Percentiles rank a stretch among this genome's conserved stretches.
phyloP scores from a whole-genome alignment of 441 rosid species.

The Pelargonium australe region DNA sequence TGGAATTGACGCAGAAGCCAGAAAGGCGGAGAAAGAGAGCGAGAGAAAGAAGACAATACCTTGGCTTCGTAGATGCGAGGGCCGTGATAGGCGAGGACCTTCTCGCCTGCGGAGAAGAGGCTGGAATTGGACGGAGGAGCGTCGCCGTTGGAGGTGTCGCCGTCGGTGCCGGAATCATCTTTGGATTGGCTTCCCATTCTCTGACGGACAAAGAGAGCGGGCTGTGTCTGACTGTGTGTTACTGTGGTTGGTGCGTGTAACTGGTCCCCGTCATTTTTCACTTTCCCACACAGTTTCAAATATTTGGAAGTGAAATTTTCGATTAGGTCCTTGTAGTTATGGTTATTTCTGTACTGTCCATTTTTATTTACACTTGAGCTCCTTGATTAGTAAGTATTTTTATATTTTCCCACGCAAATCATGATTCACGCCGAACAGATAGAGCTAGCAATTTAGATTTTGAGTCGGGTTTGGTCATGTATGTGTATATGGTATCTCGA shows the following conservation, averaged over 20 bases:
- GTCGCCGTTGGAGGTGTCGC: constrained; percentile 68
- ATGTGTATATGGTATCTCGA: too few species aligned
- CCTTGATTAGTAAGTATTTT: too few species aligned
- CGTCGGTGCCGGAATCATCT: constrained; percentile 71
- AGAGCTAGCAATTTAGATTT: too few species aligned
- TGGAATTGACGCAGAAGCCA: neutral
- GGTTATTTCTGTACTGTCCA: too few species aligned
- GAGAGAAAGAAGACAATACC: constrained; percentile 37
- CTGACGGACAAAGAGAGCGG: neutral
- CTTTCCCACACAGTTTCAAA: neutral
- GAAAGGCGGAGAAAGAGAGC: neutral
- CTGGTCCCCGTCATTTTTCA: neutral
- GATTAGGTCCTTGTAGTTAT: too few species aligned
- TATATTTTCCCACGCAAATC: too few species aligned
- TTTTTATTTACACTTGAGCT: too few species aligned
- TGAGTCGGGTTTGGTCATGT: too few species aligned
- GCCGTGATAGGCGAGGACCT: constrained; percentile 94
- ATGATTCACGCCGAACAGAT: too few species aligned
- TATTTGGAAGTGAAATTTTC: too few species aligned
- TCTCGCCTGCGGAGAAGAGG: constrained; percentile 80
- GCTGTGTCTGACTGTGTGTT: neutral
- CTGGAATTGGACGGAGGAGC: constrained; percentile 52
- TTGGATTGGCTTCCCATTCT: constrained; percentile 82
- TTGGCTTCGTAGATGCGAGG: constrained; percentile 98
- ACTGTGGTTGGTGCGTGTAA: neutral